Evolutionary conservation across 2,329 filamentous ascomycete genomes (phyloP).

Genomic region (Trichoderma semiorbis): DNA sequence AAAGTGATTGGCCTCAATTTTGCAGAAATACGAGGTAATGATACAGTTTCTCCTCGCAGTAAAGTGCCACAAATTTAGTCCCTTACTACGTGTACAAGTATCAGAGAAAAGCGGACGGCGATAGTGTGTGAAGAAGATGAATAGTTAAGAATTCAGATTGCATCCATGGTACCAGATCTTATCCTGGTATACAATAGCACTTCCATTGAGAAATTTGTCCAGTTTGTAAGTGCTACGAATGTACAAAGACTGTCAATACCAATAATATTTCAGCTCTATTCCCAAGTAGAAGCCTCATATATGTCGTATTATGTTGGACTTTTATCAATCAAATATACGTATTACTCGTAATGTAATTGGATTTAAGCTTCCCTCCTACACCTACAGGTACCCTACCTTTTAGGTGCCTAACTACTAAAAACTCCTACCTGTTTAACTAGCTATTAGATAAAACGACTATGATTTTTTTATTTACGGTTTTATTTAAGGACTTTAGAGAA

Average conservation of each 20-base stretch:
- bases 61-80: neutral
- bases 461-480: too few species aligned
- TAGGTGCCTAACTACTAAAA: too few species aligned
- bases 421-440: too few species aligned
- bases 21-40: neutral
- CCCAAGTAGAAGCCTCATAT: neutral
- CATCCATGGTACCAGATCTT: neutral
- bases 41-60: neutral
- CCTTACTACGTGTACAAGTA: neutral
- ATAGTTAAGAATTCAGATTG: neutral
- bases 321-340: neutral
- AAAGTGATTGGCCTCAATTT: neutral
- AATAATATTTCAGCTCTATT: neutral
- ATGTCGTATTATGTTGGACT: neutral
- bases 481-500: too few species aligned
- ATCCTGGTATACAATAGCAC: neutral
- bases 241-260: fast-evolving
- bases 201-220: neutral
- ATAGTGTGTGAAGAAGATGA: neutral
- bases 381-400: too few species aligned
- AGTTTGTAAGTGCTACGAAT: neutral
- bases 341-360: neutral
- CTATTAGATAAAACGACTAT: too few species aligned
- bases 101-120: neutral
- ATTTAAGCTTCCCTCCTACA: too few species aligned